Evolutionary conservation across 805 yeast species (phyloP).

Genomic region (Osmozyma mogii): DNA sequence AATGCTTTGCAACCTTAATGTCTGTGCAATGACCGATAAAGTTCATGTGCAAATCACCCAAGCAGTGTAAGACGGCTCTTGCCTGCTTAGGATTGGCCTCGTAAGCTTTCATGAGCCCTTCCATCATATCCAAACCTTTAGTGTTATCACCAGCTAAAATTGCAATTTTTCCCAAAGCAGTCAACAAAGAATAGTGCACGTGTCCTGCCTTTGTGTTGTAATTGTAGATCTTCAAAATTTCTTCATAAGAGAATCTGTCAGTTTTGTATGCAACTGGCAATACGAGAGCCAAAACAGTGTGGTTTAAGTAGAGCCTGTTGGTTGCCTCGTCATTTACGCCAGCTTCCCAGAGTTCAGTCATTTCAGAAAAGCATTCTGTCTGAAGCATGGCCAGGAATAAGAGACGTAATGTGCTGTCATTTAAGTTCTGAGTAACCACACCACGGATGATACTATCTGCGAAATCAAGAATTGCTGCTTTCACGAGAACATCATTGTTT

Average conservation of each 20-base stretch:
- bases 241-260: conserved; percentile 53
- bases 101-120: conserved; percentile 46
- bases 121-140: conserved; percentile 58
- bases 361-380: no score
- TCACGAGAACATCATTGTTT: conserved; percentile 21
- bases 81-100: conserved; percentile 18
- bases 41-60: conserved; percentile 67
- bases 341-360: conserved; percentile 62
- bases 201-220: conserved; percentile 25
- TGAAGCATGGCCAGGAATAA: conserved; percentile 26
- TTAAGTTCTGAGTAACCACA: conserved; percentile 19
- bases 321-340: conserved; percentile 40
- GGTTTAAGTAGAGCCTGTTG: conserved; percentile 45
- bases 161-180: conserved; percentile 70
- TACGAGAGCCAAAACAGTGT: conserved; percentile 60
- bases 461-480: conserved; percentile 24
- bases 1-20: conserved; percentile 60
- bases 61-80: conserved; percentile 30
- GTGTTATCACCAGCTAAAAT: conserved; percentile 56
- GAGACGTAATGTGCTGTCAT: conserved; percentile 16
- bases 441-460: conserved; percentile 23
- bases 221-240: conserved; percentile 50
- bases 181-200: conserved; percentile 43
- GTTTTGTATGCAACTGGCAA: conserved; percentile 58
- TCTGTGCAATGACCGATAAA: conserved; percentile 76